Evolutionary conservation across 345 rosid species (phyloP), one percentile per base, ranked within the genome.

Genomic region (Rubroshorea leprosula): DNA sequence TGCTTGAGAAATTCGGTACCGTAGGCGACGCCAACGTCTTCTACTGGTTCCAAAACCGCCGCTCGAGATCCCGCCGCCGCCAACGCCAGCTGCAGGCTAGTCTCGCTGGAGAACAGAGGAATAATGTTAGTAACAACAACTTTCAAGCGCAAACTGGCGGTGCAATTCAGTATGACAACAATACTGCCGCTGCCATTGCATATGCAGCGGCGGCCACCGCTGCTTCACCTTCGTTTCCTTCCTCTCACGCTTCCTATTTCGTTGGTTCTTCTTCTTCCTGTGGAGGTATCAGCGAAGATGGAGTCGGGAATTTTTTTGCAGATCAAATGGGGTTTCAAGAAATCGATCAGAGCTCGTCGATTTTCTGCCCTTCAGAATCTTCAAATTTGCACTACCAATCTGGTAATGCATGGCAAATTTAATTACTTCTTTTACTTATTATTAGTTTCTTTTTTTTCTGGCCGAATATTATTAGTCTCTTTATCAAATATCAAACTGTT

Each of bases 11-110:
- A 60, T 93, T 85, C 49, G 99, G 99, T 5, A 56, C 88, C 3
- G 97, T 93, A 49, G 97, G 94, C 1, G 99, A 93, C 44, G 96
- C 99, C 45, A 93, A 93, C 73, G 99, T 93, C 76, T 93, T 93
- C 78, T 93, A 93, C 76, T 93, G 99, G 99, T 93, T 93, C 78
- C 99, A 93, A 73, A 93, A 93, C 74, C 57, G 99, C 47, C 77
- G 99, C 20, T 89, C 99, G 23, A 82, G 99, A 74, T 86, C 97
- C 55, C 99, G 99, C 55, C 81, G 97, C 71, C 87, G 97, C 25
- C 97, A 87, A 71, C 78, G 99, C 18, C 94, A 89, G 82, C 66
- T 93, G 67, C 94, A 84, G 66, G 99, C 91, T 1, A 78, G 68
- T 39, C 85, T 83, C 22, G 79, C 75, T 0, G 84, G 55, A 20